Base-by-base conservation (phyloP, 257 asterid genomes). In the Agastache rugosa region DNA sequence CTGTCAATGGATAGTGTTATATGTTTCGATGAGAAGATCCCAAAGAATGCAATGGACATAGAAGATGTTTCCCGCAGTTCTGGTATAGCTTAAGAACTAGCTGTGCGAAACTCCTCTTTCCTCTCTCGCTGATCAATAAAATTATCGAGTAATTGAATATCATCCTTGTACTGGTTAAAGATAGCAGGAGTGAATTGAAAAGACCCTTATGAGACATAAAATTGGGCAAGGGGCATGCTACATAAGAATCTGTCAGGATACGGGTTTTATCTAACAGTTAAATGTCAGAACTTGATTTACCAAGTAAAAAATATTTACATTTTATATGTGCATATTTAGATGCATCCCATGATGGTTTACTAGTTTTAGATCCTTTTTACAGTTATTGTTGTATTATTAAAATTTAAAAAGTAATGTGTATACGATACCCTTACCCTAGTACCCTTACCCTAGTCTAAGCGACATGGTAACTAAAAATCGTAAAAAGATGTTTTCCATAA, bases 1-100 rank as follows among this genome's bases (percentile, higher is more conserved):
- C 81, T 82, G 11, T 85, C 93, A 50, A 78, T 86, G 87, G 89
- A 90, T 77, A 87, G 87, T 74, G 87, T 88, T 73, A 76, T 86
- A 69, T 85, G 84, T 73, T 88, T 84, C 69, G 80, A 63, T 56
- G 82, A 82, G 82, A 86, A 84, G 84, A 85, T 78, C 75, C 69
- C 85, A 42, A 76, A 80, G 85, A 89, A 83, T 83, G 71, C 68
- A 78, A 58, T 81, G 83, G 79, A 70, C 70, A 67, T 75, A 83
- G 88, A 80, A 76, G 84, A 81, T 65, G 77, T 73, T 83, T 87
- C 89, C 79, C 58, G 76, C 82, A 80, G 78, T 77, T 83, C 80
- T 76, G 97, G 93, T 91, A 85, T 75, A 60, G 67, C 73, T 73
- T 72, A 35, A 20, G 71, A 67, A 66, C 9, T 37, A 61, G 68